Base-by-base conservation (phyloP, 2,329 filamentous ascomycete species). In the Metarhizium rileyi region DNA sequence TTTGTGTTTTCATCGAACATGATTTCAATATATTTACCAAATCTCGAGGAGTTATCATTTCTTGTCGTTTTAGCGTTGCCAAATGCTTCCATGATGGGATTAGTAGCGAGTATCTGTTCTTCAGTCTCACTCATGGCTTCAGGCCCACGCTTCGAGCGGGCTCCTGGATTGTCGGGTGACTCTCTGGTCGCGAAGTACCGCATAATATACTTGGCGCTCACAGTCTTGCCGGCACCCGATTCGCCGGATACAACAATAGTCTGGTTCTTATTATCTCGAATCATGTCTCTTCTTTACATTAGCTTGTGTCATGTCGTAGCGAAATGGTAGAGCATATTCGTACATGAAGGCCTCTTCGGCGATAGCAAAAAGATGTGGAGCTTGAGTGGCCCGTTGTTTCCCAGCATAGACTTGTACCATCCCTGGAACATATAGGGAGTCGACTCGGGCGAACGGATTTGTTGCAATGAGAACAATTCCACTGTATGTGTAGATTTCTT, bases 391-490 rank as follows among this genome's bases (percentile, higher is more conserved):
- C 70, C 93, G 81, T 69, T 96, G 90, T 70, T 91, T 97, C 63
- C 93, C 93, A 50, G 93, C 90, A 71, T 98, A 98, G 36, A 97
- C 90, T 69, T 98, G 93, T n/a, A 98, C 90, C 91, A 98, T 98
- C 57, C 93, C 93, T 18, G 91, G 90, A 10, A 98, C 93, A 70
- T 98, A 98, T 63, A 98, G 82, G 40, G 93, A 98, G 68, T 98
- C 93, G 58, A 98, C 90, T 57, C 93, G 81, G 48, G 94, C 93
- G 63, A 98, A 98, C 22, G 93, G 93, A 71, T 98, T 98, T 55
- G 93, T 95, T 55, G 93, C 93, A 73, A 98, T 98, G 59, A 98
- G 78, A 57, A 98, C 93, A 64, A 98, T 97, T 65, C 93, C 93
- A 66, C 89, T 95, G 75, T 98, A 98, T 63, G 93, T 98, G 76